Conservation (phyloP, 257 asterid species). For the Solanum peruvianum region DNA sequence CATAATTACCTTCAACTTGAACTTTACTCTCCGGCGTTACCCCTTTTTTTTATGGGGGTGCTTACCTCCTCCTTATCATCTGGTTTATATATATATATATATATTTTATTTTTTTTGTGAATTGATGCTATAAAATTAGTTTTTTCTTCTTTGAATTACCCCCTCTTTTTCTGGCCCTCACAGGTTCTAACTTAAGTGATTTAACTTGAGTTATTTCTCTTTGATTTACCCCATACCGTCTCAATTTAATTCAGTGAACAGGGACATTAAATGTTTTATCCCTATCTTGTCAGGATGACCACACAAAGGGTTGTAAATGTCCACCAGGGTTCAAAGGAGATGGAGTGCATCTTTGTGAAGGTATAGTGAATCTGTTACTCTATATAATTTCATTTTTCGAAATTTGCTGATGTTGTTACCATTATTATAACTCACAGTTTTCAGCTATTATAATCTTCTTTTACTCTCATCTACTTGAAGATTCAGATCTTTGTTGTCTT, state of each 20-base stretch:
- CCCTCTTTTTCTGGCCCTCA: background rate
- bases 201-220: background rate
- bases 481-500: background rate
- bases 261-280: background rate
- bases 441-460: background rate
- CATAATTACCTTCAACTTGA: background rate
- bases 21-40: background rate
- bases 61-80: background rate
- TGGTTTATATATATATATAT: background rate
- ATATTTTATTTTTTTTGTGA: background rate
- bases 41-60: background rate
- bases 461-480: background rate
- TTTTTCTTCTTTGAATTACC: background rate
- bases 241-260: background rate
- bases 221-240: background rate
- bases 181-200: background rate
- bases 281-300: constrained; percentile 45
- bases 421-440: background rate
- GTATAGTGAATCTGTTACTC: constrained; percentile 18
- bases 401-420: background rate
- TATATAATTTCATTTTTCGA: background rate
- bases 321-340: constrained; percentile 96
- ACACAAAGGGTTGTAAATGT: constrained; percentile 76
- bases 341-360: constrained; percentile 76
- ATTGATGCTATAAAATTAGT: background rate